phyloP scores from a whole-genome alignment of 768 basidiomycete genomes.

The Psilocybe subaeruginosa region DNA sequence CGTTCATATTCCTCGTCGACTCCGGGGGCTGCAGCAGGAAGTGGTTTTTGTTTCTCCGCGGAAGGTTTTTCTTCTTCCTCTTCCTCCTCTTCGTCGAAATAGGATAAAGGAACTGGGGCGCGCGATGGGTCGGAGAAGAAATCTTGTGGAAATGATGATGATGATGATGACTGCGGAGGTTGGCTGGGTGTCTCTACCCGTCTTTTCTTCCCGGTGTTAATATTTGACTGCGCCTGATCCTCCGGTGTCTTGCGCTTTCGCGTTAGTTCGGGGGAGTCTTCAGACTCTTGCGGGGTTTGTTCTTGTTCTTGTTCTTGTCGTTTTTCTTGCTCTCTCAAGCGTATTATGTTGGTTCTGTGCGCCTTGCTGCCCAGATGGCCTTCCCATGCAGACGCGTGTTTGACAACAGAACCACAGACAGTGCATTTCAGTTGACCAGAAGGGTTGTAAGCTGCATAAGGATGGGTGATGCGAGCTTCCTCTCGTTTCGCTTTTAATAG shows the following conservation, averaged over 20 bases:
- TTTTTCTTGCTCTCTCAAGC: conserved; percentile 58
- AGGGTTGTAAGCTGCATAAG: conserved; percentile 68
- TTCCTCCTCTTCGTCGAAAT: conserved; percentile 48
- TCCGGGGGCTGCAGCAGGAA: conserved; percentile 27
- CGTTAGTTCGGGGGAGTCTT: conserved; percentile 15
- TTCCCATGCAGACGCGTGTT: conserved; percentile 85
- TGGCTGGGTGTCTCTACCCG: conserved; percentile 18
- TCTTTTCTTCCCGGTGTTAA: conserved; percentile 20
- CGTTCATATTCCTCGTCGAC: conserved; percentile 75
- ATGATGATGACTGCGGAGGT: neutral
- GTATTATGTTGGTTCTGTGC: conserved; percentile 69
- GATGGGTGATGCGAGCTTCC: conserved; percentile 72
- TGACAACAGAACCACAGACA: conserved; percentile 64
- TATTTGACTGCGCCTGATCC: conserved; percentile 20
- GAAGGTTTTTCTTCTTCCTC: conserved; percentile 23
- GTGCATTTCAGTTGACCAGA: conserved; percentile 72
- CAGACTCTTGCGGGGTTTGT: conserved; percentile 33
- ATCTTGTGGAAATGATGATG: conserved; percentile 53
- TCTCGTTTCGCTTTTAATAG: conserved; percentile 85
- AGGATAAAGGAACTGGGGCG: conserved; percentile 39
- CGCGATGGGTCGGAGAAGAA: conserved; percentile 83
- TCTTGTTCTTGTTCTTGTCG: conserved; percentile 12
- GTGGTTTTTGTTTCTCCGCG: conserved; percentile 12
- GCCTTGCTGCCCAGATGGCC: conserved; percentile 83
- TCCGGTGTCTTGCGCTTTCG: conserved; percentile 26